These are phyloP conservation scores for Isabelozyma pseudorhagii DNA, from an alignment of 805 yeast genomes.

Conservation along the genomic window DNA sequence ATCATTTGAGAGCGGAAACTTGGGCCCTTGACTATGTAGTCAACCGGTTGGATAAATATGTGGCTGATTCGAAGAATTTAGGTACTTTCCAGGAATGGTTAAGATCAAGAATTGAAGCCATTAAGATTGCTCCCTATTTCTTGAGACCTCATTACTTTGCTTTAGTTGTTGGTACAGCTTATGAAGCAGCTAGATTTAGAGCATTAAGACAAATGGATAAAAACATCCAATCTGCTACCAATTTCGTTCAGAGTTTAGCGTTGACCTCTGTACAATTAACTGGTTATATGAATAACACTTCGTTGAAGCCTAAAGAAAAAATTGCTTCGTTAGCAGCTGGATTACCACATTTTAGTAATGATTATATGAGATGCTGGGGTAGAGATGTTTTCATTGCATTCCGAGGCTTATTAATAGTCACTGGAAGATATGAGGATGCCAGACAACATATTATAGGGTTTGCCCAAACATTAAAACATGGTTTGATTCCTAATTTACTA, in stretches of 20 bases:
- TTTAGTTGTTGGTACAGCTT: constrained; percentile 74
- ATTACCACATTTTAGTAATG: constrained; percentile 86
- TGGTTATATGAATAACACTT: constrained; percentile 68
- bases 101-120: constrained; percentile 55
- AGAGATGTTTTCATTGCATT: constrained; percentile 89
- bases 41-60: constrained; percentile 57
- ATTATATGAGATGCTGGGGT: constrained; percentile 98
- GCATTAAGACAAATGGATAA: constrained; percentile 57
- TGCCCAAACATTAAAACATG: constrained; percentile 91
- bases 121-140: constrained; percentile 70
- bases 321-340: constrained; percentile 92
- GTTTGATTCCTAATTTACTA: constrained; percentile 86
- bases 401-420: constrained; percentile 74
- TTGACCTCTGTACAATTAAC: constrained; percentile 85
- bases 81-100: constrained; percentile 68
- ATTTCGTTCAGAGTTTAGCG: constrained; percentile 76
- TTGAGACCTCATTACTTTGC: constrained; percentile 87
- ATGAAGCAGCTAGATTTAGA: constrained; percentile 72
- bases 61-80: constrained; percentile 44
- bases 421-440: constrained; percentile 80
- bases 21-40: constrained; percentile 87
- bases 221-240: constrained; percentile 57
- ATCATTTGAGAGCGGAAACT: constrained; percentile 73
- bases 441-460: constrained; percentile 77
- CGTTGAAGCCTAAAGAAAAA: constrained; percentile 60